These are phyloP conservation scores for Sedum album DNA, from an alignment of 164 flowering plant genomes.

Conservation along the genomic window DNA sequence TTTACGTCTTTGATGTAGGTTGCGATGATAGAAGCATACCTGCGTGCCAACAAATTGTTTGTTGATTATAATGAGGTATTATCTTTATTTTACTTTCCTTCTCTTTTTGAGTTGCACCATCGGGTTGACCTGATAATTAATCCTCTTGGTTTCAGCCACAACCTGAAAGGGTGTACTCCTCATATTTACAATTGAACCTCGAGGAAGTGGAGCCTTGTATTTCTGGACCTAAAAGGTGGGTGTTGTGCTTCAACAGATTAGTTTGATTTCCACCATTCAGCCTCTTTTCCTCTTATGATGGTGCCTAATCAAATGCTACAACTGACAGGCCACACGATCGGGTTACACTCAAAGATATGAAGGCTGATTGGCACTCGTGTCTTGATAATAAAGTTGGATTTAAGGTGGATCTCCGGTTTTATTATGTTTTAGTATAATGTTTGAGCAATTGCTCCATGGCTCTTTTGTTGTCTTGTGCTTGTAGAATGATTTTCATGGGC, in stretches of 20 bases:
- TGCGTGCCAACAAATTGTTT: constrained; percentile 11
- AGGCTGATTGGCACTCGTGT: constrained; percentile 11
- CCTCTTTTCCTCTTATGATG: neutral
- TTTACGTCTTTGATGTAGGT: constrained; percentile 1
- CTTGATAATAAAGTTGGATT: constrained; percentile 11
- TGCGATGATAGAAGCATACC: constrained; percentile 10
- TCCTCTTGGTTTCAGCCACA: constrained; percentile 8
- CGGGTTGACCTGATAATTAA: neutral
- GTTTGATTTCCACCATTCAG: neutral
- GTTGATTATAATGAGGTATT: constrained; percentile 9
- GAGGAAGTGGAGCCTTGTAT: constrained; percentile 11
- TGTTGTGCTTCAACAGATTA: neutral
- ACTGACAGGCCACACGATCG: constrained; percentile 9
- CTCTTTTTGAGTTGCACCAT: neutral
- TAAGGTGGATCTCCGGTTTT: neutral
- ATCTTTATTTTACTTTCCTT: neutral
- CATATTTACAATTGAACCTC: constrained; percentile 9
- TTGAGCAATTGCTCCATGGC: neutral
- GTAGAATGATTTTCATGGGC: neutral
- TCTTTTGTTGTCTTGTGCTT: neutral
- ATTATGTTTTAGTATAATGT: neutral
- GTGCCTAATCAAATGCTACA: neutral
- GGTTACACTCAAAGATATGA: constrained; percentile 7
- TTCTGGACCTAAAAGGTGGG: constrained; percentile 8
- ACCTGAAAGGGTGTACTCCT: constrained; percentile 8